These are phyloP conservation scores for Trametes punicea DNA, from an alignment of 768 basidiomycete genomes.

Conservation along the genomic window DNA sequence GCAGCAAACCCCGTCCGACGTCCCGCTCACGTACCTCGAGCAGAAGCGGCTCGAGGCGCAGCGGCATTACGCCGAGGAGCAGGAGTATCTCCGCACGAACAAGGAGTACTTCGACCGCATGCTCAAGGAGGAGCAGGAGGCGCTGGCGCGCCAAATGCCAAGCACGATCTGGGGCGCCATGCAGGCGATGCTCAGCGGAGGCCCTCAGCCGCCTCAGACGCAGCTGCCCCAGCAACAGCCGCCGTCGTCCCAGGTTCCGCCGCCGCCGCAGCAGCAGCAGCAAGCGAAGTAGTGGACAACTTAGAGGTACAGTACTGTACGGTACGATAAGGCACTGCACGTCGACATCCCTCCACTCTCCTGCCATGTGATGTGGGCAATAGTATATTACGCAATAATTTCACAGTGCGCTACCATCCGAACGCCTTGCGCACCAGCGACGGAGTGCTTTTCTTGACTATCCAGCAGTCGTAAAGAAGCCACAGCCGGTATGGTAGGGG, in stretches of 20 bases:
- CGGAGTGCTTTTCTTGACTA: too few relatives aligned
- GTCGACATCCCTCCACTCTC: too few relatives aligned
- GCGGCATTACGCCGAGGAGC: constrained; percentile 48
- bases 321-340: too few relatives aligned
- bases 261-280: not conserved
- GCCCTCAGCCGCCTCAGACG: constrained; percentile 8
- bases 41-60: constrained; percentile 51
- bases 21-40: constrained; percentile 51
- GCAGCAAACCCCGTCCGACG: constrained; percentile 30
- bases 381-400: too few relatives aligned
- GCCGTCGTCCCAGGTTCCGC: not conserved
- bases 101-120: constrained; percentile 47
- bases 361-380: too few relatives aligned
- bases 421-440: too few relatives aligned
- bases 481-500: too few relatives aligned
- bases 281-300: not conserved
- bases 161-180: constrained; percentile 34
- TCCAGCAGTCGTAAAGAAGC: too few relatives aligned
- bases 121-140: constrained; percentile 51
- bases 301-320: too few relatives aligned
- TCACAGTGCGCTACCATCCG: too few relatives aligned
- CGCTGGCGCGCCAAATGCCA: constrained; percentile 45
- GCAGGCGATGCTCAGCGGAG: constrained; percentile 17
- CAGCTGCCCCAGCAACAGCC: not conserved
- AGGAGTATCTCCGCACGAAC: constrained; percentile 48